A percentile compares a stretch with the other conserved stretches of the same genome.
Evolutionary conservation across 495 filamentous ascomycete genomes (phyloP).

Genomic region (Penicillium pancosmium): DNA sequence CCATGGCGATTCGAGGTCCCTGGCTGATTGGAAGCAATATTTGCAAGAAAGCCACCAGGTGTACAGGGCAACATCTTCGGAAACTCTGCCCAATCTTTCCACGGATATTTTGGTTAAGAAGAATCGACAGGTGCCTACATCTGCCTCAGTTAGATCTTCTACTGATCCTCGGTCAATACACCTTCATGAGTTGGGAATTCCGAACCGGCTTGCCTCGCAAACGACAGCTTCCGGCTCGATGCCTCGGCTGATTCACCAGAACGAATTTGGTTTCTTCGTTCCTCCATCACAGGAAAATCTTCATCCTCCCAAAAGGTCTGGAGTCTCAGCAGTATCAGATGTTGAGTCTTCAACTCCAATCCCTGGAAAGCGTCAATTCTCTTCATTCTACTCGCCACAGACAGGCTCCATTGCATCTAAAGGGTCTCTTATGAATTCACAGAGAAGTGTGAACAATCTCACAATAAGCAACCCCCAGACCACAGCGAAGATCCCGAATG

Average conservation of each 20-base stretch:
- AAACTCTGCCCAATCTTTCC: slow-evolving; percentile 21
- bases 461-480: not conserved
- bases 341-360: slow-evolving; percentile 11
- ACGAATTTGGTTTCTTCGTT: slow-evolving; percentile 19
- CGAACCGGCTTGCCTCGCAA: slow-evolving; percentile 31
- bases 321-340: slow-evolving; percentile 11
- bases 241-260: slow-evolving; percentile 19
- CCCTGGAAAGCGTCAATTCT: slow-evolving; percentile 19
- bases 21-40: slow-evolving; percentile 20
- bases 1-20: slow-evolving; percentile 9
- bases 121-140: slow-evolving; percentile 22
- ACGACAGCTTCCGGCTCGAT: slow-evolving; percentile 25
- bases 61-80: slow-evolving; percentile 21
- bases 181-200: slow-evolving; percentile 39
- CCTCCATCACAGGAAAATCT: slow-evolving; percentile 21
- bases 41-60: slow-evolving; percentile 11
- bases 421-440: slow-evolving; percentile 11
- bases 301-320: slow-evolving; percentile 6
- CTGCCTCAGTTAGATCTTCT: slow-evolving; percentile 12
- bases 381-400: slow-evolving; percentile 37
- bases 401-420: slow-evolving; percentile 20
- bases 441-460: not conserved
- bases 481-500: not conserved
- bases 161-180: slow-evolving; percentile 30
- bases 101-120: slow-evolving; percentile 32